Base-by-base conservation (phyloP, 352 stramenopile species). In the Globisporangium cystogenes region DNA sequence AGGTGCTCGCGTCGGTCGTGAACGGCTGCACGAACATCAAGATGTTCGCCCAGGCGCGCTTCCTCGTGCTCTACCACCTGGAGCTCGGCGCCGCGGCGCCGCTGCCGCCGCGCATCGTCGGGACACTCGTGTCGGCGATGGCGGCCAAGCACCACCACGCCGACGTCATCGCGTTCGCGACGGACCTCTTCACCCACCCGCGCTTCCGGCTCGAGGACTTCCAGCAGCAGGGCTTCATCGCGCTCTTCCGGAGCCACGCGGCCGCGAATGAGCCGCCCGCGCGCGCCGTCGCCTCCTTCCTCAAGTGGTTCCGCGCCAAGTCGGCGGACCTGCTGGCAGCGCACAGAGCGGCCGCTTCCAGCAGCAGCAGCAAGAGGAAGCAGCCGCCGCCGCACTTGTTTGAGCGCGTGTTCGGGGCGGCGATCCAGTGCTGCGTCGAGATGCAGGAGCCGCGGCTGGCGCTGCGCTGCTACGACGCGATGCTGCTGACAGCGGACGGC, bases 1-100 rank as follows among this genome's bases (percentile, higher is more conserved):
- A 65, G 36, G 59, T 85, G 8, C 46, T 80, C 27, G 55, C 79
- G 15, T 62, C 77, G 62, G 57, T 84, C 8, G 64, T 86, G 8
- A 88, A 90, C 42, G 80, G 80, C 29, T 88, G 76, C 51, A 67
- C 70, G 45, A 90, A 86, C 47, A 63, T 78, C 44, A 70, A 74
- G 18, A 86, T 90, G 76, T 67, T 82, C 37, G 54, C 50, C 10
- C 55, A 69, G 15, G 76, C 73, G 18, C 54, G 67, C 8, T 61
- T 78, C n/a, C 59, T 90, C 27, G 55, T 86, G 35, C 51, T 68
- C 18, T 87, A 83, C 51, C 71, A 85, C 37, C 56, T 75, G 29
- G 51, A 56, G 26, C 35, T 64, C 27, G 20, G 48, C 62, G 21
- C 31, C 1, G 21, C 24, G 24, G 15, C 21, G 16, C 46, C 75